A percentile compares a stretch with the other conserved stretches of the same genome.
These are phyloP conservation scores for Gossypium mustelinum DNA, from an alignment of 345 rosid species.

Conservation along the genomic window DNA sequence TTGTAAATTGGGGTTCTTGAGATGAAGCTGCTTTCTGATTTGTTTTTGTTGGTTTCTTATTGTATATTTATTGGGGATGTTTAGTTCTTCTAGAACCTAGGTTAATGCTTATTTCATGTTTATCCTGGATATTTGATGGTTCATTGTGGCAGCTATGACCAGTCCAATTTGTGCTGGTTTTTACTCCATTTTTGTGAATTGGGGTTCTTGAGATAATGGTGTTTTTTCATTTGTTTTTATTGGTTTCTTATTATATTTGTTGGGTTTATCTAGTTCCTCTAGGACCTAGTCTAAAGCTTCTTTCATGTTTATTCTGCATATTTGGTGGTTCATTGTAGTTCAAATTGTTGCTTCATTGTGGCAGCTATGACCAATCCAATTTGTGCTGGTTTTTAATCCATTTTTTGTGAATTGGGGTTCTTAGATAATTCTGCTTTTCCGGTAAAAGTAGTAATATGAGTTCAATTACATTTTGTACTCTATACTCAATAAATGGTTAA, in stretches of 20 bases:
- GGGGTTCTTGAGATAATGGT: not conserved
- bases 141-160: slow-evolving; percentile 27
- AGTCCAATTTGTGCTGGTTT: not conserved
- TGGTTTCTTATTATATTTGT: not conserved
- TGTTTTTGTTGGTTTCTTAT: not conserved
- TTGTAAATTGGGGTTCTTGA: slow-evolving; percentile 7
- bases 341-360: not conserved
- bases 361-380: slow-evolving; percentile 25
- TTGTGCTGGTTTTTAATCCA: not conserved
- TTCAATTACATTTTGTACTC: too few relatives aligned
- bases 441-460: too few relatives aligned
- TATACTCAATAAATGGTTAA: too few relatives aligned
- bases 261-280: not conserved
- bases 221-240: not conserved
- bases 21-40: not conserved
- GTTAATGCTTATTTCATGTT: not conserved
- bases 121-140: not conserved
- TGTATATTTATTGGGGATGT: slow-evolving; percentile 3
- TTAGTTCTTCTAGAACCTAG: not conserved
- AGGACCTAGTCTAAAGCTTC: not conserved
- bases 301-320: not conserved
- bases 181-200: not conserved
- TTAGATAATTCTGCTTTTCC: not conserved
- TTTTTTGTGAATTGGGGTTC: not conserved
- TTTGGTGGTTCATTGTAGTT: not conserved